These are phyloP conservation scores for Cucumis melo DNA, from an alignment of 306 rosid species.

Conservation along the genomic window DNA sequence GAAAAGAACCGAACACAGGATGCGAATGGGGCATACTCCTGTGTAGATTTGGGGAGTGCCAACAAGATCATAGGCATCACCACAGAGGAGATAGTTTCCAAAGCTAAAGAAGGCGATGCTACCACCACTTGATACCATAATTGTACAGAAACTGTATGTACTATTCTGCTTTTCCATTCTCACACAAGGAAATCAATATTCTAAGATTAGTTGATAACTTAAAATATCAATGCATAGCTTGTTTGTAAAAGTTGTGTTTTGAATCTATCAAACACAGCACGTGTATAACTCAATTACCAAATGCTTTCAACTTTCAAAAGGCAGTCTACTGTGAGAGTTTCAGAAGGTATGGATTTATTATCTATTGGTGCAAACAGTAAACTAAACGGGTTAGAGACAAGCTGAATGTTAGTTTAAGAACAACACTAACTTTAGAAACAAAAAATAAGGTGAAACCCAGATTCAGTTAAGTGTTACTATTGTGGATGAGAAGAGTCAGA, in stretches of 20 bases:
- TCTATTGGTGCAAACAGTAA: neutral
- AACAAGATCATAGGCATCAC: slow-evolving; percentile 81
- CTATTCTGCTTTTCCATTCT: neutral
- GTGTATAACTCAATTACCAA: neutral
- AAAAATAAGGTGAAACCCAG: neutral
- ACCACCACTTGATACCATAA: neutral
- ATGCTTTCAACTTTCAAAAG: neutral
- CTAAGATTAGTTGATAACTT: neutral
- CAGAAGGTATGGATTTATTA: neutral
- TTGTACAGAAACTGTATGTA: neutral
- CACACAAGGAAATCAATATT: neutral
- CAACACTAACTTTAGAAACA: neutral
- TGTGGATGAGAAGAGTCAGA: neutral
- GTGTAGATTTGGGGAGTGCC: slow-evolving; percentile 65
- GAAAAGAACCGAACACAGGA: slow-evolving; percentile 30
- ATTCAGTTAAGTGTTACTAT: neutral
- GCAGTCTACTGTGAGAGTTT: neutral
- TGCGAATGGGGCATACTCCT: slow-evolving; percentile 53
- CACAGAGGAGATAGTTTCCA: slow-evolving; percentile 75
- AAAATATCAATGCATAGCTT: neutral
- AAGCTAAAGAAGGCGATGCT: slow-evolving; percentile 37
- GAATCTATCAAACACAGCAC: neutral
- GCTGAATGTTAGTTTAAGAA: neutral
- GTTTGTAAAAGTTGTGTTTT: neutral
- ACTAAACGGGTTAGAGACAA: neutral